phyloP scores from a whole-genome alignment of 2,329 filamentous ascomycete genomes.

The Verticillium klebahnii region DNA sequence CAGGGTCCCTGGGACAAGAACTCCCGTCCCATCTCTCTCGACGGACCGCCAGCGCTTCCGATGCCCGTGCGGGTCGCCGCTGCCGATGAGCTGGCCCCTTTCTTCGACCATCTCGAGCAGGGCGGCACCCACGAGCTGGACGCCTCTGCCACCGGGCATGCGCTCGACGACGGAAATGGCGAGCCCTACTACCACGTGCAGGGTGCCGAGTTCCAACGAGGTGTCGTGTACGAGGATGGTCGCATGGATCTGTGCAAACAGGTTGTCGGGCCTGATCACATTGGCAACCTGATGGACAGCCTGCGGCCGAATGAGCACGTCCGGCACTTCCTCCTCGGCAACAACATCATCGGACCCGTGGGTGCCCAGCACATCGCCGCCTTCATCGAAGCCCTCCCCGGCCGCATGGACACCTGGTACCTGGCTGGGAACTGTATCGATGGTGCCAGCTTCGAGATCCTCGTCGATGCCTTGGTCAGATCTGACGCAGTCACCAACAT shows the following conservation, averaged over 20 bases:
- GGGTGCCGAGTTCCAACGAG: conserved; percentile 30
- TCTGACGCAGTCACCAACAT: conserved; percentile 41
- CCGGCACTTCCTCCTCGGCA: conserved; percentile 47
- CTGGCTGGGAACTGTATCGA: conserved; percentile 51
- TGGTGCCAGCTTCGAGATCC: conserved; percentile 29
- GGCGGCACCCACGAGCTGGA: conserved; percentile 24
- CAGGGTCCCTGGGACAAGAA: conserved; percentile 29
- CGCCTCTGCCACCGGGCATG: conserved; percentile 15
- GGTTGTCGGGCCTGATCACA: conserved; percentile 47
- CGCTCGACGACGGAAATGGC: conserved; percentile 28
- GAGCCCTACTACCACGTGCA: conserved; percentile 30
- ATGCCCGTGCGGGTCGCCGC: conserved; percentile 27
- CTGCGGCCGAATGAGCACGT: conserved; percentile 42
- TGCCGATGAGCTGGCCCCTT: conserved; percentile 25
- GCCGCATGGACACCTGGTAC: conserved; percentile 50
- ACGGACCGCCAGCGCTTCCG: conserved; percentile 24
- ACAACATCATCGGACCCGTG: conserved; percentile 47
- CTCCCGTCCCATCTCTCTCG: conserved; percentile 23
- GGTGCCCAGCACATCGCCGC: conserved; percentile 40
- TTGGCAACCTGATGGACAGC: conserved; percentile 43
- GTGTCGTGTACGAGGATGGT: conserved; percentile 44
- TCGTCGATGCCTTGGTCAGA: conserved; percentile 39
- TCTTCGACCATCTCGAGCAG: conserved; percentile 24
- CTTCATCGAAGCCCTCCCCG: conserved; percentile 39
- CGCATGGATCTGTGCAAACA: conserved; percentile 53